Conservation (phyloP, 2,329 filamentous ascomycete genomes). For the Macrophomina tecta region DNA sequence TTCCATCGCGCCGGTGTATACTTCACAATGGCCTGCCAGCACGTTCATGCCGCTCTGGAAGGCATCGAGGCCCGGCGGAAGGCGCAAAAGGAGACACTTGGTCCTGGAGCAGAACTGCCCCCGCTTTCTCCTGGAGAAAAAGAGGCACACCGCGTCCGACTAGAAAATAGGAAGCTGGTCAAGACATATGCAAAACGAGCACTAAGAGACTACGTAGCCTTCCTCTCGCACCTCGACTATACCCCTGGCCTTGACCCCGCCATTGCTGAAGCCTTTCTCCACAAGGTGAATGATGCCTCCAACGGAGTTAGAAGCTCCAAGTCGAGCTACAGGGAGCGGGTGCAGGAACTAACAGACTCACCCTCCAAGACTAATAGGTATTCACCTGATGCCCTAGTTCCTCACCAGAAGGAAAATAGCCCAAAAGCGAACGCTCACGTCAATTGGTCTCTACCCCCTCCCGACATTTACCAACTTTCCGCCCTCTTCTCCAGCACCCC, state of each 20-base stretch:
- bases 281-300: constrained; percentile 64
- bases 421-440: constrained; percentile 1
- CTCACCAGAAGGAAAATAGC: constrained; percentile 1
- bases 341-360: constrained; percentile 6
- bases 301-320: constrained; percentile 29
- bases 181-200: constrained; percentile 78
- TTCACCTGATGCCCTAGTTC: constrained; percentile 12
- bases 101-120: constrained; percentile 38
- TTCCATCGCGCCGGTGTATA: constrained; percentile 79
- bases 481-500: constrained; percentile 74
- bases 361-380: background rate
- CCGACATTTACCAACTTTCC: constrained; percentile 62
- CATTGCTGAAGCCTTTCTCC: constrained; percentile 62
- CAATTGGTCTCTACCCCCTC: constrained; percentile 50
- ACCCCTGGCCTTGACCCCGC: constrained; percentile 71
- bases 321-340: constrained; percentile 1
- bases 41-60: constrained; percentile 65
- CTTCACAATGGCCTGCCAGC: constrained; percentile 71
- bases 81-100: constrained; percentile 33
- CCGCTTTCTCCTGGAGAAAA: constrained; percentile 53
- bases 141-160: constrained; percentile 54
- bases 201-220: constrained; percentile 74
- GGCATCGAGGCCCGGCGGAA: constrained; percentile 44
- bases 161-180: constrained; percentile 71
- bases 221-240: constrained; percentile 78